Evolutionary conservation across 768 basidiomycete genomes (phyloP), one percentile per base, ranked within the genome.

Genomic region (Pleurotus citrinopileatus): DNA sequence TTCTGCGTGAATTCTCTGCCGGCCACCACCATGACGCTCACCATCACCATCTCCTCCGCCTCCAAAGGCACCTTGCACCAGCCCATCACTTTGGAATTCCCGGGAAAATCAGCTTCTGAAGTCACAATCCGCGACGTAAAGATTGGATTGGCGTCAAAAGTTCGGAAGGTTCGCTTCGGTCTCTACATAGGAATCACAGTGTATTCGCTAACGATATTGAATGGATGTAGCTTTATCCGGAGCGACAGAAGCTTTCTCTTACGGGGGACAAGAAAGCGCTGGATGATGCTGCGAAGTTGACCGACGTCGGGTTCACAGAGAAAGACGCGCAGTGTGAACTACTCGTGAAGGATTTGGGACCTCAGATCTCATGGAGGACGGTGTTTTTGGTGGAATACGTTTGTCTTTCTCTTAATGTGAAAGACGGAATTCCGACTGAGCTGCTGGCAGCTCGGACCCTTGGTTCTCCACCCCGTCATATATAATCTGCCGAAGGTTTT

Each of bases 341-440:
- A 32, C 69, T 78, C 32, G 76, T 94, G 55, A 97, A 97, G 69
- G 97, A 98, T 69, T 73, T 98, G 26, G 97, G 97, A 0, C 80
- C 87, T 5, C 97, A 99, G 68, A 74, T 96, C 42, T 79, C 83
- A 62, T 98, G 95, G 91, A 79, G 77, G 62, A 89, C 88, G 0
- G 92, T 98, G 15, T 98, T 93, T 68, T 65, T 98, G 46, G 73
- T 89, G 47, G 97, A 99, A 95, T 99, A 98, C 63, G 95, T 95
- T 71, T 63, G 94, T 68, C 8, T 2, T 19, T 15, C 19, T 3
- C 6, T 8, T 0, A n/a, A 2, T 47, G 2, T 9, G 20, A 3
- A 25, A 1, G 23, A 26, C 19, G 40, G 4, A 48, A 1, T 28
- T 9, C 13, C 29, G n/a, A 6, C 26, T 61, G 40, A 17, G 10